Evolutionary conservation across 2,329 filamentous ascomycete species (phyloP).

Genomic region (Diaporthe ampelina): DNA sequence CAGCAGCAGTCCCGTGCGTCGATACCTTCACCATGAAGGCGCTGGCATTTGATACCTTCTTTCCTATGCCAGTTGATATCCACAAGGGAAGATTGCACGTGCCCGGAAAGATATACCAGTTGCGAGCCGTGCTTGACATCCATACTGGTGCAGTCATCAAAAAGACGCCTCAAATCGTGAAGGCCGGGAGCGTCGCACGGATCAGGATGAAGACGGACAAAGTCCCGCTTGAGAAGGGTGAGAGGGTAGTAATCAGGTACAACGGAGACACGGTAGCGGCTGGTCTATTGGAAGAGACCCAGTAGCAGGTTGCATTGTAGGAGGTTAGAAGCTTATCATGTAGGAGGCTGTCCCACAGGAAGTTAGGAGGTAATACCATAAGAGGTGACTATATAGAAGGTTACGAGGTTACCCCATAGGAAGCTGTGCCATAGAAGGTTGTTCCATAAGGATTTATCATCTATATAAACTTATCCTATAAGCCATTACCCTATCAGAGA

Average conservation of each 20-base stretch:
- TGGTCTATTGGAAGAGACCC: slow-evolving; percentile 79
- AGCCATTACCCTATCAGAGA: too few relatives aligned
- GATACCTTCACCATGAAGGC: slow-evolving; percentile 86
- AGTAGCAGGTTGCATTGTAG: background rate
- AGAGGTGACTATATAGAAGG: too few relatives aligned
- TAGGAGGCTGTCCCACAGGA: background rate
- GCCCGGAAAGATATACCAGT: slow-evolving; percentile 78
- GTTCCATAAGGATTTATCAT: too few relatives aligned
- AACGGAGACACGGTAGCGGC: slow-evolving; percentile 89
- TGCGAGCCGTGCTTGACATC: slow-evolving; percentile 85
- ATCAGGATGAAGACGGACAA: slow-evolving; percentile 81
- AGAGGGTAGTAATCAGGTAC: slow-evolving; percentile 84
- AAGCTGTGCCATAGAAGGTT: too few relatives aligned
- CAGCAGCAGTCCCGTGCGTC: slow-evolving; percentile 76
- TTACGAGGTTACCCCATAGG: too few relatives aligned
- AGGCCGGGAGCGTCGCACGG: slow-evolving; percentile 82
- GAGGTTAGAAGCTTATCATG: background rate
- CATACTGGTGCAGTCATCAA: slow-evolving; percentile 80
- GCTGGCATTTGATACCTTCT: slow-evolving; percentile 88
- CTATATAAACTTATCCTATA: too few relatives aligned
- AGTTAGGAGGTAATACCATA: too few relatives aligned
- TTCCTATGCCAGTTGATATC: slow-evolving; percentile 90
- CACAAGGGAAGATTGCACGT: slow-evolving; percentile 88
- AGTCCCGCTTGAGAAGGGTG: slow-evolving; percentile 84
- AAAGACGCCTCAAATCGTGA: slow-evolving; percentile 87